Conservation (phyloP, 2,329 filamentous ascomycete species). For the Emergomyces pasteurianus region DNA sequence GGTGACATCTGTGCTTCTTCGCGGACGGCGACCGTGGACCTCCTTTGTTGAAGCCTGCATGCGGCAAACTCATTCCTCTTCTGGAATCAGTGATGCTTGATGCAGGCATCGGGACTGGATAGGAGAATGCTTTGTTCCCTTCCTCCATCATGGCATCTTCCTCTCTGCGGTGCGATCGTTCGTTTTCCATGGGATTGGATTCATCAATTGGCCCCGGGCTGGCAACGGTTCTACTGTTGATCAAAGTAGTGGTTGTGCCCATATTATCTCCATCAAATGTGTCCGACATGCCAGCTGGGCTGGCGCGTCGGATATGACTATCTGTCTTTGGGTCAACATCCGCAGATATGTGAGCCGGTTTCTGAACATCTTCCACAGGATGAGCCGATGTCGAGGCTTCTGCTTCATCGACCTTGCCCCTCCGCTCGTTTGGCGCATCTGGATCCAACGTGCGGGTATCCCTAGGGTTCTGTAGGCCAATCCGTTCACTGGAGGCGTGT, state of each 20-base stretch:
- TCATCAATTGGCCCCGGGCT: conserved; percentile 38
- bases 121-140: conserved; percentile 49
- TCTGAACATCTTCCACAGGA: conserved; percentile 35
- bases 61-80: conserved; percentile 48
- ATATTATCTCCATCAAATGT: conserved; percentile 41
- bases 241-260: conserved; percentile 37
- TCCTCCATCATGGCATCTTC: conserved; percentile 27
- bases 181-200: conserved; percentile 30
- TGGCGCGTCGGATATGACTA: conserved; percentile 4
- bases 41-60: conserved; percentile 43
- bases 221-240: conserved; percentile 37
- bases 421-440: conserved; percentile 24
- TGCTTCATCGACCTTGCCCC: conserved; percentile 11
- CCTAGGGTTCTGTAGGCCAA: conserved; percentile 25
- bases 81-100: conserved; percentile 38
- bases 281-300: conserved; percentile 19
- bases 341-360: conserved; percentile 38
- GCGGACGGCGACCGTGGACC: conserved; percentile 58
- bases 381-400: background rate
- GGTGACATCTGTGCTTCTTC: conserved; percentile 94
- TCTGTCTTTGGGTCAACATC: conserved; percentile 19
- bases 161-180: conserved; percentile 26
- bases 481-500: conserved; percentile 18
- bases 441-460: conserved; percentile 28
- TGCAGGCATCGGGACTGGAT: conserved; percentile 46